Evolutionary conservation across 768 basidiomycete genomes (phyloP).

Genomic region (Lentinula sp.): DNA sequence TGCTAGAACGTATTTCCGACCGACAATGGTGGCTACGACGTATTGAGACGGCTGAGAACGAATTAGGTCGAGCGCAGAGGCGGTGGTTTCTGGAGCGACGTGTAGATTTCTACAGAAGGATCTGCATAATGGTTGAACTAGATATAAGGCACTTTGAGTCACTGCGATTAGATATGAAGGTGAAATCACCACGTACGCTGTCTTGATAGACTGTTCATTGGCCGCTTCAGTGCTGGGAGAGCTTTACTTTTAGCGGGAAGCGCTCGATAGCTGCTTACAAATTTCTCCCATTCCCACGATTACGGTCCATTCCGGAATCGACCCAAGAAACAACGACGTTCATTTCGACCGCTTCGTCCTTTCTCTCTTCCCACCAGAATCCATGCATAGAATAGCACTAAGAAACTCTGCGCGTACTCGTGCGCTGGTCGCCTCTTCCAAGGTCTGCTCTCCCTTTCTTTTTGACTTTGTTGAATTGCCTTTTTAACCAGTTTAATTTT

Average conservation of each 20-base stretch:
- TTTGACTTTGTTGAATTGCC: conserved; percentile 12
- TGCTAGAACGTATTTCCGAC: conserved; percentile 84
- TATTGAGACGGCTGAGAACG: conserved; percentile 91
- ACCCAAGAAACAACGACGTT: conserved; percentile 35
- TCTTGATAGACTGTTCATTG: conserved; percentile 7
- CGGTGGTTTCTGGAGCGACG: conserved; percentile 30
- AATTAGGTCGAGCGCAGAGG: conserved; percentile 71
- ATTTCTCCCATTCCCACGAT: neutral
- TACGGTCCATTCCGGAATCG: neutral
- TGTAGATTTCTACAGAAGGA: conserved; percentile 15
- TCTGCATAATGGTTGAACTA: conserved; percentile 2
- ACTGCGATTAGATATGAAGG: neutral
- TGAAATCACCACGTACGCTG: neutral
- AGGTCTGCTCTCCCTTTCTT: conserved; percentile 38
- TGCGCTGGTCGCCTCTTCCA: conserved; percentile 59
- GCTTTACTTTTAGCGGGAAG: neutral
- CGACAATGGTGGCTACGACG: conserved; percentile 82
- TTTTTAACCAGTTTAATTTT: conserved; percentile 11
- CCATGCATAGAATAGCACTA: conserved; percentile 82
- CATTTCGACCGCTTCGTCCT: conserved; percentile 26
- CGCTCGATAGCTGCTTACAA: neutral
- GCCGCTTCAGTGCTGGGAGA: neutral
- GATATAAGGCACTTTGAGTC: neutral
- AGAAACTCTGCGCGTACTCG: conserved; percentile 78
- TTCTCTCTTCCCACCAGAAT: conserved; percentile 33